These are phyloP conservation scores for Pseudogymnoascus sp. DNA, from an alignment of 2,329 filamentous ascomycete genomes.

Conservation along the genomic window DNA sequence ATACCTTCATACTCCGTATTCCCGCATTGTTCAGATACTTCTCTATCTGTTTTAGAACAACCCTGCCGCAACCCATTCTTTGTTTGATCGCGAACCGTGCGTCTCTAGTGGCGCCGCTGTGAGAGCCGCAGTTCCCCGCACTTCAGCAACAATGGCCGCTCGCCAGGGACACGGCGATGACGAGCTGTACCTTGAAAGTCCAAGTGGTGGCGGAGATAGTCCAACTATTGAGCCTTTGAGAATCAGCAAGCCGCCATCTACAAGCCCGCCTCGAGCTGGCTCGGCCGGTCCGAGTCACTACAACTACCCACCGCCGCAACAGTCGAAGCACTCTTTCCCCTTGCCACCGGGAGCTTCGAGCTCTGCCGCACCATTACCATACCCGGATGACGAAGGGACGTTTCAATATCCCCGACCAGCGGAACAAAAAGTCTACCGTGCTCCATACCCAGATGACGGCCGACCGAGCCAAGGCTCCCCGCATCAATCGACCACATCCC, in stretches of 20 bases:
- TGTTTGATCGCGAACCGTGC: neutral
- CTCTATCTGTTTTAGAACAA: neutral
- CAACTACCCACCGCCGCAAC: conserved; percentile 42
- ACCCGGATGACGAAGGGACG: conserved; percentile 62
- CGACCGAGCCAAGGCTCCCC: conserved; percentile 16
- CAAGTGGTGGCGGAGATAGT: conserved; percentile 48
- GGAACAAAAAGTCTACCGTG: conserved; percentile 25
- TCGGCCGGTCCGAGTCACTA: conserved; percentile 31
- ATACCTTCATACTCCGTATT: conserved; percentile 14
- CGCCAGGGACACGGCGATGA: conserved; percentile 62
- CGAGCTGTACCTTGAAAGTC: conserved; percentile 67
- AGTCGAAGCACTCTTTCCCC: conserved; percentile 51
- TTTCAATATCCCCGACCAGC: conserved; percentile 29
- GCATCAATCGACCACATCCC: conserved; percentile 6
- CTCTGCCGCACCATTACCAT: conserved; percentile 60
- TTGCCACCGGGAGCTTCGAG: conserved; percentile 62
- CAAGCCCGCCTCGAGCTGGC: conserved; percentile 37
- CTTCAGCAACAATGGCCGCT: conserved; percentile 23
- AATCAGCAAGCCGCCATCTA: conserved; percentile 71
- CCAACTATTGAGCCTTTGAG: conserved; percentile 76
- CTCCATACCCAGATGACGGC: conserved; percentile 28
- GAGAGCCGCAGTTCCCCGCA: conserved; percentile 1
- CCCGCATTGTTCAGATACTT: neutral
- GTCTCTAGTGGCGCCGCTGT: conserved; percentile 2
- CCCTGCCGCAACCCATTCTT: neutral